Evolutionary conservation across 345 rosid genomes (phyloP), one percentile per base, ranked within the genome.

Genomic region (Bruguiera gymnorhiza): DNA sequence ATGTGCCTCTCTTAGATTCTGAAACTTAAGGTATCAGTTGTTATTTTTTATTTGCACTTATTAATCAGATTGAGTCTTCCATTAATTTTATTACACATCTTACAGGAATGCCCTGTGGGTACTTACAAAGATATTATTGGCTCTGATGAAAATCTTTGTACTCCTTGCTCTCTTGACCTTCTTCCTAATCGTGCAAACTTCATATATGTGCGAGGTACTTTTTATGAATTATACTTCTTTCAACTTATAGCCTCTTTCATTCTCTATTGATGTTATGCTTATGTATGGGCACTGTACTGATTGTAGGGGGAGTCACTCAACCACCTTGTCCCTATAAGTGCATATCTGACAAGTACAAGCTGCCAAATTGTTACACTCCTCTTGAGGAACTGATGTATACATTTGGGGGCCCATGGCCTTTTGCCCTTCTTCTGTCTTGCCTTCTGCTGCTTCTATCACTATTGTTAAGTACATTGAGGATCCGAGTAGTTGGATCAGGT

Each of bases 361-460:
- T 92, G 93, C 99, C 99, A 73, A 92, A 92, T 69, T 95, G 99
- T 80, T 91, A 78, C 69, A 95, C 96, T 37, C 97, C 99, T 81
- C 88, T 95, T 60, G 99, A 95, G 80, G 99, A 95, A 86, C 80
- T 95, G 79, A 75, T 88, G 46, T 83, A 88, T 82, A 63, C 92
- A 75, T 95, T 95, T 86, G 99, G 99, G 79, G 99, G 99, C 76
- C 92, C 97, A 16, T 88, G 83, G 82, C 89, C 85, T 66, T 92
- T 91, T 83, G 78, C 89, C 48, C 86, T 95, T 68, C 81, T 92
- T 70, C 82, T 91, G 55, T 83, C 96, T 54, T 81, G 83, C 74
- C 66, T 85, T 67, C 77, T 92, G 82, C 83, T 92, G 69, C 81
- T 92, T 82, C 76, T 90, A 65, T 89, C 96, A 71, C 72, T 95